Base-by-base conservation (phyloP, 805 yeast genomes). In the Zygoascus biomembranicola region DNA sequence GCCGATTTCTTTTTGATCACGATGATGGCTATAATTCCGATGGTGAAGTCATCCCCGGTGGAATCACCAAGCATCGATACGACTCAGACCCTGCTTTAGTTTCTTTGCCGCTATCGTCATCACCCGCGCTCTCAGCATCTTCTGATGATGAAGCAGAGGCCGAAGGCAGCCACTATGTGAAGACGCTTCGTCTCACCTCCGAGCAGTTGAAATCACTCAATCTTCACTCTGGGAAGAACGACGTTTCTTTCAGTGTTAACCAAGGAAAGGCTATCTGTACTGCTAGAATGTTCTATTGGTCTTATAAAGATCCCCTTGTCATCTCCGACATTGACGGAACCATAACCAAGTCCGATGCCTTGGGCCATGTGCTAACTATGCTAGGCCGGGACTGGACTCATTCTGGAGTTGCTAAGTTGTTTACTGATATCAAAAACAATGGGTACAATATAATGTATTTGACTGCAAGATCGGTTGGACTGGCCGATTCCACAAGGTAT, bases 341-440 rank as follows among this genome's bases (percentile, higher is more conserved):
- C 1, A 94, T 94, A 59, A 94, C 99, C 16, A 90, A 90, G 69
- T 90, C 97, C 0, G 99, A 94, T 72, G 99, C 99, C 0, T 73
- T 94, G 63, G 99, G 99, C 2, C 99, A 94, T 69, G 92, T 94
- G 1, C 74, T 94, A 68, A 90, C 94, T 16, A 82, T 92, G 81
- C 74, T 94, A 39, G 99, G 99, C 4, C 80, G 89, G 61, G 99
- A 94, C 72, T 94, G 99, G 99, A 94, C 99, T 0, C 99, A 94
- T 67, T 80, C 82, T 1, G 99, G 99, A 32, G 99, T 94, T 43
- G 96, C 97, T 2, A 83, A 84, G 63, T 72, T 94, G 53, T 94
- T 90, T 66, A 81, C 81, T n/a, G 99, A 94, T 66, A 94, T 94
- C 57, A 65, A 77, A 46, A 71, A 77, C 54, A 94, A 94, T 65